Conservation (phyloP, 257 asterid genomes). For the Solanum dulcamara region DNA sequence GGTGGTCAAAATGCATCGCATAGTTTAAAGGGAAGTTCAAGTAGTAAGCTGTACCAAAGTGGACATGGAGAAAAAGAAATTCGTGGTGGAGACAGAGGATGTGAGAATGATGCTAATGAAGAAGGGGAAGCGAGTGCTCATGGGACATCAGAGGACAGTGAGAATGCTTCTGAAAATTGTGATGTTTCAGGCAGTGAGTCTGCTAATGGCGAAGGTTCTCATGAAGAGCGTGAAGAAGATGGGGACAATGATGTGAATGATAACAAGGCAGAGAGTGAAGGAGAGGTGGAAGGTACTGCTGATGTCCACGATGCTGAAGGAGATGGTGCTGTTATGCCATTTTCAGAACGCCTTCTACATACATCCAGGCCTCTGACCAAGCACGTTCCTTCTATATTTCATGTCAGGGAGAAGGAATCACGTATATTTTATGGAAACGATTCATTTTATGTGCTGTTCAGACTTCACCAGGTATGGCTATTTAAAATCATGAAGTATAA, state of each 20-base stretch:
- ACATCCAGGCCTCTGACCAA: constrained; percentile 51
- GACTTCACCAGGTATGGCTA: constrained; percentile 74
- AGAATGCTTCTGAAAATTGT: constrained; percentile 62
- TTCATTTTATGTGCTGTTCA: constrained; percentile 71
- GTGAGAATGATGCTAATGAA: constrained; percentile 43
- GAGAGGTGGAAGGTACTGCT: constrained; percentile 47
- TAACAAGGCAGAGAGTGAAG: constrained; percentile 70
- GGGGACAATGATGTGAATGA: constrained; percentile 44
- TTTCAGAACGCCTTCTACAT: constrained; percentile 37
- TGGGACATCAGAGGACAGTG: constrained; percentile 56
- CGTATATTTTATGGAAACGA: constrained; percentile 70
- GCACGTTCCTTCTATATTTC: constrained; percentile 24
- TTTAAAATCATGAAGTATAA: background rate
- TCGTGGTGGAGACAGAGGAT: constrained; percentile 20
- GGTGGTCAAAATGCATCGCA: constrained; percentile 17
- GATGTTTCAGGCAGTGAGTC: constrained; percentile 67
- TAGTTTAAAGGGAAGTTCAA: constrained; percentile 20
- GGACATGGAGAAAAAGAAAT: constrained; percentile 19
- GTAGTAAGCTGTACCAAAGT: constrained; percentile 14
- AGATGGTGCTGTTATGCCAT: constrained; percentile 12
- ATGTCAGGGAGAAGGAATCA: constrained; percentile 30
- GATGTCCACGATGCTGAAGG: constrained; percentile 56
- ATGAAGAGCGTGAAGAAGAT: constrained; percentile 55
- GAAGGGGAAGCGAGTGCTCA: constrained; percentile 62
- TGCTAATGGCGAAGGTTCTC: constrained; percentile 67